phyloP scores from a whole-genome alignment of 208 protist species.

The Tritrichomonas musculus region DNA sequence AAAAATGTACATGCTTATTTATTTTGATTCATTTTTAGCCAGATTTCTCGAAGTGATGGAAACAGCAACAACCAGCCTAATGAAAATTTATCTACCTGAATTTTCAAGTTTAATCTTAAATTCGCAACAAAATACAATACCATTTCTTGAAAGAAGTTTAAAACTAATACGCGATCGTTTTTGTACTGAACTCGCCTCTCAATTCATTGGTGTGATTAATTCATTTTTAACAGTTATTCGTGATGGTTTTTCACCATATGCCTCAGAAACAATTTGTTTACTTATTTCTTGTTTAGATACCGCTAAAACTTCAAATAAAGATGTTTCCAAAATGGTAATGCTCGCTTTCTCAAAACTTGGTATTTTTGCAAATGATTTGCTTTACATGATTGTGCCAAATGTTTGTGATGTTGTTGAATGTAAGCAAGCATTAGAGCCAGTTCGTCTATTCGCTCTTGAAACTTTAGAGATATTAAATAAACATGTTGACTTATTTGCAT shows the following conservation, averaged over 20 bases:
- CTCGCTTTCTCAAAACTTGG: neutral
- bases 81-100: neutral
- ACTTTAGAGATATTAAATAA: neutral
- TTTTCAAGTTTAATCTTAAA: neutral
- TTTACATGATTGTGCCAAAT: neutral
- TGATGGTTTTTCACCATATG: neutral
- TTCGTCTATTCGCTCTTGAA: neutral
- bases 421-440: neutral
- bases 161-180: neutral
- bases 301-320: neutral
- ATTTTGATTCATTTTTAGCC: neutral
- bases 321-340: neutral
- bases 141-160: neutral
- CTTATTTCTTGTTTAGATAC: neutral
- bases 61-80: neutral
- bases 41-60: neutral
- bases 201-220: neutral
- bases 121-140: neutral
- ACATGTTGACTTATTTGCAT: neutral
- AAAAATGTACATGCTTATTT: neutral
- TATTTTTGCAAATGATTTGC: neutral
- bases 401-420: neutral
- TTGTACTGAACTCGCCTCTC: neutral
- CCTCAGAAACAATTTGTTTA: neutral
- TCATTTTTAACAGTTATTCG: neutral